Base-by-base conservation (phyloP, 495 filamentous ascomycete genomes). In the Xylaria sp. region DNA sequence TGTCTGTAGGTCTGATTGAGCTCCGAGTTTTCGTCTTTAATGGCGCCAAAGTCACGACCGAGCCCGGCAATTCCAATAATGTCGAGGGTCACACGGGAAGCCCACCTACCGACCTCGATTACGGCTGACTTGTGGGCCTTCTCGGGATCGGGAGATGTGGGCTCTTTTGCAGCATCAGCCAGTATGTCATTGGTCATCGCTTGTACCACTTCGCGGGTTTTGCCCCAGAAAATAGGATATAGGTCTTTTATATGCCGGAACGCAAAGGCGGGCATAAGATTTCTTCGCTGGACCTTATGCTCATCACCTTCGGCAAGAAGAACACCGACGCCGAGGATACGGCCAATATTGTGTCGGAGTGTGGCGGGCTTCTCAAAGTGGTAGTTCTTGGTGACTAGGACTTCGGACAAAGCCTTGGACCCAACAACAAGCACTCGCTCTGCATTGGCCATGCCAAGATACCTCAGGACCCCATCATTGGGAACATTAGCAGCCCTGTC, bases 401-500 rank as follows among this genome's bases (percentile, higher is more conserved):
- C 81, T 72, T 95, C 92, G 7, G 86, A 83, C 14, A 94, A 79
- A 0, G 85, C 87, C 75, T 93, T 91, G 3, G 93, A 86, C 7
- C 81, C 87, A 1, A 88, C 91, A 29, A 91, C 71, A 1, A 95
- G 72, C 5, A 97, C 74, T 50, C 93, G 85, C 75, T 97, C 93
- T 7, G 83, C 68, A 74, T 97, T 95, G 70, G 91, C 89, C 6
- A 90, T 65, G 19, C 86, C 87, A 15, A 87, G 83, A 77, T 97
- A 95, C 37, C 90, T 87, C 58, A 98, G 92, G n/a, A 97, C 77
- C 11, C 95, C 95, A 57, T 95, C 87, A 72, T 98, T 95, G n/a
- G 93, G 92, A 40, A 97, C 83, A 1, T 82, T 88, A 55, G 91
- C 86, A 64, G 90, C 83, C 93, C 87, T 87, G 72, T 66, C 37